Conservation (phyloP, 1,284 basidiomycete species). For the Volvariella volvacea region DNA sequence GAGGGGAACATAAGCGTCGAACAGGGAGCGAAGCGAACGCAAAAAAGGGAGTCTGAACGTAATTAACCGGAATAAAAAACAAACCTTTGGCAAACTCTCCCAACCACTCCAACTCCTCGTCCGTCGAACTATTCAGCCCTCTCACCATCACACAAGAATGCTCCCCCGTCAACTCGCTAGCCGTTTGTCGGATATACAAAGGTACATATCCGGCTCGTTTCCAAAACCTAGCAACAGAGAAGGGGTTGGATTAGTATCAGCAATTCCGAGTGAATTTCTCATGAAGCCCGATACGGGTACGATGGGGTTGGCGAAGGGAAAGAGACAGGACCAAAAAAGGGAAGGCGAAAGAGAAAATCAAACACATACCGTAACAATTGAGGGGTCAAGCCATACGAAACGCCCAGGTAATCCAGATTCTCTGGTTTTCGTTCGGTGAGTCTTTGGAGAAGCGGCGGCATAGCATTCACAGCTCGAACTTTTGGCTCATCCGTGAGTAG, state of each 20-base stretch:
- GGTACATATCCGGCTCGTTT: constrained; percentile 90
- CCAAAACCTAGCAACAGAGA: constrained; percentile 91
- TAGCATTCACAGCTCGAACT: constrained; percentile 69
- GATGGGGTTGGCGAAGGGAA: no score
- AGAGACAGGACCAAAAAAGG: neutral
- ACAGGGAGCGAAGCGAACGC: neutral
- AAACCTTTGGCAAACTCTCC: constrained; percentile 85
- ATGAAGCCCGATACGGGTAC: no score
- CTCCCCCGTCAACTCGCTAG: constrained; percentile 95
- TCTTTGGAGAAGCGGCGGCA: constrained; percentile 92
- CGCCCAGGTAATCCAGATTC: constrained; percentile 89
- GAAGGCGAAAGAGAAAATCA: neutral
- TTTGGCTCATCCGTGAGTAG: constrained; percentile 73
- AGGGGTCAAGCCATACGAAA: constrained; percentile 92
- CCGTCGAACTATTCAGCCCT: constrained; percentile 66
- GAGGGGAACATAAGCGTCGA: neutral
- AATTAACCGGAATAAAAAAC: constrained; percentile 13
- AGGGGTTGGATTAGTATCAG: no score
- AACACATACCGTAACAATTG: constrained; percentile 64
- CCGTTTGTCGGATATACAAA: constrained; percentile 89
- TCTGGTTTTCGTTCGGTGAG: constrained; percentile 91
- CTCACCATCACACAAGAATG: constrained; percentile 93
- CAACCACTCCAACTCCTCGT: constrained; percentile 73
- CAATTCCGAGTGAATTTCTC: no score
- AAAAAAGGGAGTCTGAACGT: neutral